Base-by-base conservation (phyloP, 164 flowering plant species). In the Vitis cinerea region DNA sequence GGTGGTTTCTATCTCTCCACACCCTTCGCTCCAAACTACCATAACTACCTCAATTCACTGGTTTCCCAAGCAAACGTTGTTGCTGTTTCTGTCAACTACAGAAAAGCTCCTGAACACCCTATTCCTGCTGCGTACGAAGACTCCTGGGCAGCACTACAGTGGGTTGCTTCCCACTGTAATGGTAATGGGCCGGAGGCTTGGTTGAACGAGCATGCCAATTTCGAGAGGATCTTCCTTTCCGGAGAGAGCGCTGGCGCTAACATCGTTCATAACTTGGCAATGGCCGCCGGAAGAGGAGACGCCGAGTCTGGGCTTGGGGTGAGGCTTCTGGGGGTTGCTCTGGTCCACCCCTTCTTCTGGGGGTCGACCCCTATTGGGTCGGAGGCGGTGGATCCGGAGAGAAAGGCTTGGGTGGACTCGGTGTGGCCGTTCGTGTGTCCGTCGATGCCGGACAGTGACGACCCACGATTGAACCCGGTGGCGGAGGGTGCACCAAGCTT, bases 241-340 rank as follows among this genome's bases (percentile, higher is more conserved):
- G 83, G 84, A 2, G 86, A 69, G 10, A 78, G 82, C 23, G 69
- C 82, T 1, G 83, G 86, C 0, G 83, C 72, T 2, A 83, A 77
- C 15, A 59, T 80, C 1, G 71, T 50, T 30, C 78, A 75, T 27
- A 66, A 72, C 54, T 16, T 76, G 65, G 75, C 80, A 0, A 64
- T 82, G 63, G 17, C 23, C 13, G 77, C 65, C 13, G 80, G 74
- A 31, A 2, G 44, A 31, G 27, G 29, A 9, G 15, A n/a, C 16
- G 9, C 64, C 3, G 75, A 71, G 27, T 13, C 7, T 48, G 80
- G 69, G 31, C 63, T 30, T 3, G 59, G 48, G 2, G 11, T 79
- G 19, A 13, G 29, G 11, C 16, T 82, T 55, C 53, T 67, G 17
- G 82, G 81, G 4, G 27, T 77, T 37, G 77, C 72, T 29, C n/a